phyloP scores from a whole-genome alignment of 1,284 basidiomycete species.

The Heterobasidion irregulare region DNA sequence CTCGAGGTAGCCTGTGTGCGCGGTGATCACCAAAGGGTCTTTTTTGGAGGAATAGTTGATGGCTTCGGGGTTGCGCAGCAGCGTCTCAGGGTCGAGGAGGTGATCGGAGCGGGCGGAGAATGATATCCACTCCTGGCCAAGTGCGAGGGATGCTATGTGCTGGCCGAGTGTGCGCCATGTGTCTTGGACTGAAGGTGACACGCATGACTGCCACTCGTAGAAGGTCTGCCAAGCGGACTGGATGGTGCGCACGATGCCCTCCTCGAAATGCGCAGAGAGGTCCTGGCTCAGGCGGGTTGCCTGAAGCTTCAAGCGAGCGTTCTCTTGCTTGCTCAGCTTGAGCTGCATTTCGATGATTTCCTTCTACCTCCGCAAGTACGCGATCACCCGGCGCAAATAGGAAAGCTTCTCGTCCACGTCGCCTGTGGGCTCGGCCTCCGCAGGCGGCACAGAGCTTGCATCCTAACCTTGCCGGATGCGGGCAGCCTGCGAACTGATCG shows the following conservation, averaged over 20 bases:
- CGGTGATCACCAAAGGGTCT: constrained; percentile 82
- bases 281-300: constrained; percentile 66
- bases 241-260: constrained; percentile 91
- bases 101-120: constrained; percentile 95
- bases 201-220: constrained; percentile 94
- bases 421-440: constrained; percentile 35
- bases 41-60: constrained; percentile 93
- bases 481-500: constrained; percentile 75
- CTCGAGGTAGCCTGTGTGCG: constrained; percentile 89
- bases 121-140: constrained; percentile 95
- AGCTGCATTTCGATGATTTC: constrained; percentile 86
- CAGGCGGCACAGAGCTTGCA: constrained; percentile 31
- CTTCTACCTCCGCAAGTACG: constrained; percentile 83
- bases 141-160: constrained; percentile 79
- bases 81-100: constrained; percentile 95
- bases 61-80: constrained; percentile 70
- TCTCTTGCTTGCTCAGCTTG: constrained; percentile 83
- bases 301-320: constrained; percentile 65
- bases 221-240: constrained; percentile 98
- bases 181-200: constrained; percentile 76
- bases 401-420: constrained; percentile 53
- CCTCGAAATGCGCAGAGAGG: constrained; percentile 92
- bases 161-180: constrained; percentile 73
- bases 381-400: constrained; percentile 75
- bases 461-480: constrained; percentile 66